Evolutionary conservation across 2,329 filamentous ascomycete species (phyloP).

Genomic region (Diplodia mutila): DNA sequence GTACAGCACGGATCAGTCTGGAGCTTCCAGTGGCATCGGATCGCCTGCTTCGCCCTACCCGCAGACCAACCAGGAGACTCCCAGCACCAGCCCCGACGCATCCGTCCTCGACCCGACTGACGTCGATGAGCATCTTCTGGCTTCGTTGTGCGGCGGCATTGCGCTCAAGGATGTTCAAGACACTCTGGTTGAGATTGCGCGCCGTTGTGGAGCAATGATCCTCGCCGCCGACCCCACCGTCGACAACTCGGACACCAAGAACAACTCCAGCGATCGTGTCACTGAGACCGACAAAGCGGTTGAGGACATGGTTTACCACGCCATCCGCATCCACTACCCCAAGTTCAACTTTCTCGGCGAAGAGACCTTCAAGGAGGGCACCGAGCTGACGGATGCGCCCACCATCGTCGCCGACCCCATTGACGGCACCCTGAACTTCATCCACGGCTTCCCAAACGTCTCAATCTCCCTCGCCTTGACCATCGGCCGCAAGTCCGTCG

Average conservation of each 20-base stretch:
- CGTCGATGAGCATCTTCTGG: slow-evolving; percentile 15
- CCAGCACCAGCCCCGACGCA: slow-evolving; percentile 2
- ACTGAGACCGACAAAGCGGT: slow-evolving; percentile 60
- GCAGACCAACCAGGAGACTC: neutral
- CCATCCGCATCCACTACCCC: slow-evolving; percentile 51
- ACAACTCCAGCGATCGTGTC: slow-evolving; percentile 55
- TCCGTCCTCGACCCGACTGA: slow-evolving; percentile 9
- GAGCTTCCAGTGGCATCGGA: neutral
- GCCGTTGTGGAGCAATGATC: slow-evolving; percentile 40
- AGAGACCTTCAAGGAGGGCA: slow-evolving; percentile 39
- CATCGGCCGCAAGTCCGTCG: slow-evolving; percentile 38
- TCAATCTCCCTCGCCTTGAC: slow-evolving; percentile 40
- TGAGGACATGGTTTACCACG: slow-evolving; percentile 53
- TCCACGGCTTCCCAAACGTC: slow-evolving; percentile 42
- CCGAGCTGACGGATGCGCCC: slow-evolving; percentile 36
- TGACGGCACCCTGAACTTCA: slow-evolving; percentile 47
- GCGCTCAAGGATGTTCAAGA: slow-evolving; percentile 6
- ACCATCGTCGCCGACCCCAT: slow-evolving; percentile 46
- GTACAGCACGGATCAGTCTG: slow-evolving; percentile 8
- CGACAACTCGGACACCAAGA: slow-evolving; percentile 37
- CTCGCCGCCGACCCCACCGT: slow-evolving; percentile 36
- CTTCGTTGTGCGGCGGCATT: neutral
- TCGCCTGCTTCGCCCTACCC: slow-evolving; percentile 7
- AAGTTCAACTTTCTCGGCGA: slow-evolving; percentile 47
- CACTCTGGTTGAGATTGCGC: slow-evolving; percentile 31